Base-by-base conservation (phyloP, 495 filamentous ascomycete species). In the Copromyces sp. region DNA sequence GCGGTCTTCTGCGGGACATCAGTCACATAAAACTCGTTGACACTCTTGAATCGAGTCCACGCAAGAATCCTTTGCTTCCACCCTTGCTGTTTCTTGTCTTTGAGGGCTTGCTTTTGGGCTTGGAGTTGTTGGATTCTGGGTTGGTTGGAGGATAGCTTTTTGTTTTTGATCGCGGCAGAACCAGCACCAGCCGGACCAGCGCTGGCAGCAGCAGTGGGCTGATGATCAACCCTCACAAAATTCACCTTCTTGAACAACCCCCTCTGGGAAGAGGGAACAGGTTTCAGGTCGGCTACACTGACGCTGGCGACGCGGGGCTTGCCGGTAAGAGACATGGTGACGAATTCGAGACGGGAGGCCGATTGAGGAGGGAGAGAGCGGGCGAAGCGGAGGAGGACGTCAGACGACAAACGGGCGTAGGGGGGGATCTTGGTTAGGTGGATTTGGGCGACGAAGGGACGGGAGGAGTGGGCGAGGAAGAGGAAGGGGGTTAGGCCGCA, bases 361-460 rank as follows among this genome's bases (percentile, higher is more conserved):
- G 53, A 65, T 7, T 65, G 53, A 0, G 89, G 84, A 3, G 93
- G 90, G 0, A 93, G 81, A 37, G 84, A 85, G 69, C 85, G 84
- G 0, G 86, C 84, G 78, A 91, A 96, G 35, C 88, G 87, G 39
- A 88, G 74, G n/a, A 93, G 84, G 71, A 86, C 81, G 14, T 91
- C 89, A n/a, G 84, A 84, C 0, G 92, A 94, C 41, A 83, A 81
- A 14, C 93, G 89, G n/a, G 90, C 91, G 77, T 88, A 90, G 4
- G 86, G 80, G 8, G 92, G 92, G 12, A 94, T 82, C 35, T 87
- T 86, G 29, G 53, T 65, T 40, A 95, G 81, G 79, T 93, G 90
- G 70, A 93, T 82, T 72, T 88, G 88, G n/a, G 89, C 88, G 3
- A 94, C 91, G 75, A 90, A 93, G 9, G 92, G 91, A 4, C 87